These are phyloP conservation scores for Dendrobium huoshanense DNA, from an alignment of 106 monocot genomes.

Conservation along the genomic window DNA sequence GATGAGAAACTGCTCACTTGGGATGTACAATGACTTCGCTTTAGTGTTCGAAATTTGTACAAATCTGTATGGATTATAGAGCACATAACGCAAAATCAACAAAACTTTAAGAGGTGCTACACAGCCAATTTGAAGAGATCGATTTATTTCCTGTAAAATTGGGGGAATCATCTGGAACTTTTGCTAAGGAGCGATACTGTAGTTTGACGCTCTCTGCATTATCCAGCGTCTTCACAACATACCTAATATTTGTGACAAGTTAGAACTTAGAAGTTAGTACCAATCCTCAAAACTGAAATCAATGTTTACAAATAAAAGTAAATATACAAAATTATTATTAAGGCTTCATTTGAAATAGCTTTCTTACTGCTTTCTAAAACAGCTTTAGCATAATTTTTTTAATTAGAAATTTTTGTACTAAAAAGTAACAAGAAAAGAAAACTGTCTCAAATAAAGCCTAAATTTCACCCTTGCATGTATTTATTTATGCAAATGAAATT, in stretches of 20 bases:
- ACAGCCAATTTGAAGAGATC: constrained; percentile 48
- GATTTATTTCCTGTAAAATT: constrained; percentile 21
- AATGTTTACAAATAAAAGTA: too few relatives aligned
- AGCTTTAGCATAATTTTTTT: too few relatives aligned
- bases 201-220: constrained; percentile 83
- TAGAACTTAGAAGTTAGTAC: not conserved
- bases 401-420: too few relatives aligned
- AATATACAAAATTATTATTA: too few relatives aligned
- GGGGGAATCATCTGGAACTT: constrained; percentile 40
- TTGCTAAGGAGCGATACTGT: constrained; percentile 81
- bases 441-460: too few relatives aligned
- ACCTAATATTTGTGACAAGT: constrained; percentile 31
- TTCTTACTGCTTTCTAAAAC: too few relatives aligned
- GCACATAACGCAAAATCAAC: not conserved
- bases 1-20: not conserved
- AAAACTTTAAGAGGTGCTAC: not conserved
- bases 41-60: not conserved
- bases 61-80: not conserved
- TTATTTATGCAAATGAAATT: too few relatives aligned
- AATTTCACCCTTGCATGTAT: too few relatives aligned
- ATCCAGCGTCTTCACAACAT: constrained; percentile 90
- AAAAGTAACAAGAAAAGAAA: too few relatives aligned
- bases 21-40: not conserved
- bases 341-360: too few relatives aligned
- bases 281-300: too few relatives aligned